These are phyloP conservation scores for Onygena corvina DNA, from an alignment of 2,329 filamentous ascomycete genomes.

Conservation along the genomic window DNA sequence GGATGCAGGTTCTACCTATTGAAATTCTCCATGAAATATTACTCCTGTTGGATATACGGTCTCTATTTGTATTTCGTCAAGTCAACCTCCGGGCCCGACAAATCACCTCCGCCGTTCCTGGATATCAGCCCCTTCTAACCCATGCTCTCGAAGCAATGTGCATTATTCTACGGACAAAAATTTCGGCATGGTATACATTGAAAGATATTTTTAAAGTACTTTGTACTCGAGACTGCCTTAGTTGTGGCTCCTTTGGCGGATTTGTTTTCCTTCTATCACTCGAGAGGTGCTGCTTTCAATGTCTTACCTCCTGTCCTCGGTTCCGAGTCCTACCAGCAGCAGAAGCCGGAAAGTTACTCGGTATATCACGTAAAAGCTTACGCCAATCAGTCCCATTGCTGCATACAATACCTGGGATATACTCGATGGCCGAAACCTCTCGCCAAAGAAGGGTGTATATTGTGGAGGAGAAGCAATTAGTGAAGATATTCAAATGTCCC, in stretches of 20 bases:
- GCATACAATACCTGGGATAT: conserved; percentile 5
- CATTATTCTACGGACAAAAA: conserved; percentile 7
- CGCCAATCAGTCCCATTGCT: conserved; percentile 4
- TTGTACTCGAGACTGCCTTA: conserved; percentile 7
- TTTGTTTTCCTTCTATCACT: conserved; percentile 9
- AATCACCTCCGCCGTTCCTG: conserved; percentile 6
- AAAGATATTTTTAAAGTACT: conserved; percentile 4
- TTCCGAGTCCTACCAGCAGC: neutral
- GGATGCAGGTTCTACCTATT: conserved; percentile 6
- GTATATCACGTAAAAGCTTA: neutral
- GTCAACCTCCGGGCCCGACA: conserved; percentile 8
- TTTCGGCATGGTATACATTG: conserved; percentile 8
- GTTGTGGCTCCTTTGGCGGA: conserved; percentile 8
- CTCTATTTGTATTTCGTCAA: conserved; percentile 9
- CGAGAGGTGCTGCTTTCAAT: conserved; percentile 4
- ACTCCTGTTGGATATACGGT: conserved; percentile 7
- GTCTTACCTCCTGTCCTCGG: neutral
- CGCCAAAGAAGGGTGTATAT: neutral
- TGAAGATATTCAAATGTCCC: neutral
- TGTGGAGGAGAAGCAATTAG: neutral
- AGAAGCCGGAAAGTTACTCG: neutral
- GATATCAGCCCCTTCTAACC: conserved; percentile 3
- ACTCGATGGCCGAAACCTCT: conserved; percentile 2
- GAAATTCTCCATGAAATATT: conserved; percentile 6
- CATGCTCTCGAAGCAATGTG: conserved; percentile 8